Evolutionary conservation across 2,329 filamentous ascomycete species (phyloP).

Genomic region (Canariomyces notabilis): DNA sequence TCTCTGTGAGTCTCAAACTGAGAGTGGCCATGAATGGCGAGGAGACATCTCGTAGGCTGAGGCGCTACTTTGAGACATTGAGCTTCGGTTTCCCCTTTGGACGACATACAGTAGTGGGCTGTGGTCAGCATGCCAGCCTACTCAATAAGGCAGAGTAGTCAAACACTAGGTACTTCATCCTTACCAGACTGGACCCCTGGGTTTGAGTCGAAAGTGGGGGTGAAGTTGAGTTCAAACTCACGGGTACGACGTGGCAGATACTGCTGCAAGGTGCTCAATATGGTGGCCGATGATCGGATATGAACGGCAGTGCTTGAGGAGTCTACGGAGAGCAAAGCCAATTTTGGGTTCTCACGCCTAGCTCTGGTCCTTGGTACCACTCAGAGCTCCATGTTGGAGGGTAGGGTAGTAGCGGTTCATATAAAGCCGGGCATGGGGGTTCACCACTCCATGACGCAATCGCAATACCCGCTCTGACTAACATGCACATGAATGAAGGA

Average conservation of each 20-base stretch:
- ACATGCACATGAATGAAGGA: background rate
- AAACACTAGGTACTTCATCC: background rate
- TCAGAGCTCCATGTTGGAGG: too few relatives aligned
- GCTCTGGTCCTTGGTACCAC: background rate
- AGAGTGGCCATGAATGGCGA: too few relatives aligned
- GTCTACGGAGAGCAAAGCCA: background rate
- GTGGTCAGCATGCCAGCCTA: too few relatives aligned
- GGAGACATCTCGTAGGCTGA: too few relatives aligned
- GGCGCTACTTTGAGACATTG: too few relatives aligned
- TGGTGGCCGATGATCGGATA: slow-evolving; percentile 17
- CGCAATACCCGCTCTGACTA: slow-evolving; percentile 16
- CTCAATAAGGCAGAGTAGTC: too few relatives aligned
- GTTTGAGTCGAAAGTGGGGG: slow-evolving; percentile 7
- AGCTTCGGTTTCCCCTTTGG: too few relatives aligned
- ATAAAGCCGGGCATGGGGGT: slow-evolving; percentile 10
- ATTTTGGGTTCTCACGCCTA: slow-evolving; percentile 5
- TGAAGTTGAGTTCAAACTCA: background rate
- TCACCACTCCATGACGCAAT: slow-evolving; percentile 20
- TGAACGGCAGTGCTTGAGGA: background rate
- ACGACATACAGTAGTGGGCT: too few relatives aligned
- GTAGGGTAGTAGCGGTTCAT: too few relatives aligned
- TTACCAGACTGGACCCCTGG: too few relatives aligned
- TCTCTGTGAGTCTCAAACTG: too few relatives aligned
- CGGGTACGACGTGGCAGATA: background rate
- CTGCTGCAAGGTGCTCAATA: slow-evolving; percentile 4